These are phyloP conservation scores for Phytophthora idaei DNA, from an alignment of 352 stramenopile genomes.

Conservation along the genomic window DNA sequence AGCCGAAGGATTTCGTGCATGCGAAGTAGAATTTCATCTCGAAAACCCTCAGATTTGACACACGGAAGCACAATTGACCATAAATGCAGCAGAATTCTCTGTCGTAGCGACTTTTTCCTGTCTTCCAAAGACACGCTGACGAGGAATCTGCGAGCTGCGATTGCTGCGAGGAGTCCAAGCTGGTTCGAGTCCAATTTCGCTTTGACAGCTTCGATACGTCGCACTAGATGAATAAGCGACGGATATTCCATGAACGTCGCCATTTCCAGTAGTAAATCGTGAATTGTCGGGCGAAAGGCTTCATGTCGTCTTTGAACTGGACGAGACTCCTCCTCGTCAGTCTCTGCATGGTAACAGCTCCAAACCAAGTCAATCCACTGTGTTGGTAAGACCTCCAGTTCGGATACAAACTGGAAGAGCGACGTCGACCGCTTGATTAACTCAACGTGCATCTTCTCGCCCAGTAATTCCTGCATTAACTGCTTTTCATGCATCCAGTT, in stretches of 20 bases:
- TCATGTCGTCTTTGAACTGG: constrained; percentile 50
- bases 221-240: constrained; percentile 42
- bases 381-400: constrained; percentile 37
- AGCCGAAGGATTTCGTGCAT: constrained; percentile 46
- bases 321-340: constrained; percentile 4
- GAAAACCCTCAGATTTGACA: constrained; percentile 22
- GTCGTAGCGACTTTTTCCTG: constrained; percentile 21
- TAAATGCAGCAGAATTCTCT: constrained; percentile 48
- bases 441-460: constrained; percentile 70
- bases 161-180: constrained; percentile 36
- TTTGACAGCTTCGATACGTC: constrained; percentile 27
- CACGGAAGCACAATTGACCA: constrained; percentile 39
- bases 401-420: constrained; percentile 63
- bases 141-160: constrained; percentile 36
- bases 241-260: constrained; percentile 50
- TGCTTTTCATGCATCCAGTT: constrained; percentile 57
- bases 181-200: constrained; percentile 37
- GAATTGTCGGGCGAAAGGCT: constrained; percentile 42
- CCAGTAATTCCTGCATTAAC: constrained; percentile 61
- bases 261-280: constrained; percentile 63
- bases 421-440: constrained; percentile 66
- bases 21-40: constrained; percentile 40
- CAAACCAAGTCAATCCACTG: constrained; percentile 63
- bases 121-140: constrained; percentile 8
- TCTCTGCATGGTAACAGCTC: constrained; percentile 48